Base-by-base conservation (phyloP, 1,139 yeast species). In the Kodamaea alishanica region DNA sequence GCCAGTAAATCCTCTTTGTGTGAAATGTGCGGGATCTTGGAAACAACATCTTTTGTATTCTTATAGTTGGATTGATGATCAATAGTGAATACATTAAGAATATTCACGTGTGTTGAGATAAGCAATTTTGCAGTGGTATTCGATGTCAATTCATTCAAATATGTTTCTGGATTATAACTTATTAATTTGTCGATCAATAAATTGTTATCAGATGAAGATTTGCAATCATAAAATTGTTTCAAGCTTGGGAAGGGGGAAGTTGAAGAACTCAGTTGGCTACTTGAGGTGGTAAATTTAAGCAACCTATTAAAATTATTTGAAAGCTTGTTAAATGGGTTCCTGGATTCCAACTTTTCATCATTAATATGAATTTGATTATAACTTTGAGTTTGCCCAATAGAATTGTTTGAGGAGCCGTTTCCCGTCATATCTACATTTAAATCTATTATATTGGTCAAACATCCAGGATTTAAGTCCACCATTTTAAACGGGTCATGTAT, bases 381-480 rank as follows among this genome's bases (percentile, higher is more conserved):
- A 11, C 12, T 4, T 11, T 11, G 31, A 8, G 9, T 8, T 8
- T 27, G 11, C 12, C 29, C 27, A 6, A 29, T 12, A 8, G 33
- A 15, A 22, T 34, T 33, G 2, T 33, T 6, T 11, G 34, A 40
- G 6, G 33, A 33, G 5, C 28, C 31, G 8, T 32, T 26, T 15
- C n/a, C 24, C 20, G 4, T 15, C 20, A 4, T 15, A 15, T 15
- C 20, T 3, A 15, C 4, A 7, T 39, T 39, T 12, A 48, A 32
- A 12, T 46, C 50, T 9, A 49, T 27, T 10, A 50, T 39, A n/a
- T 38, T 52, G 1, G 72, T 57, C 25, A 73, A 47, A 48, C 82
- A 77, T 0, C 84, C 81, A 0, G 83, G 82, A 32, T 73, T 77
- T 41, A 76, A 55, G 48, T 71, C 77, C 15, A 77, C 78, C 34